Conservation (phyloP, 768 basidiomycete genomes). For the Agaricus blazei region DNA sequence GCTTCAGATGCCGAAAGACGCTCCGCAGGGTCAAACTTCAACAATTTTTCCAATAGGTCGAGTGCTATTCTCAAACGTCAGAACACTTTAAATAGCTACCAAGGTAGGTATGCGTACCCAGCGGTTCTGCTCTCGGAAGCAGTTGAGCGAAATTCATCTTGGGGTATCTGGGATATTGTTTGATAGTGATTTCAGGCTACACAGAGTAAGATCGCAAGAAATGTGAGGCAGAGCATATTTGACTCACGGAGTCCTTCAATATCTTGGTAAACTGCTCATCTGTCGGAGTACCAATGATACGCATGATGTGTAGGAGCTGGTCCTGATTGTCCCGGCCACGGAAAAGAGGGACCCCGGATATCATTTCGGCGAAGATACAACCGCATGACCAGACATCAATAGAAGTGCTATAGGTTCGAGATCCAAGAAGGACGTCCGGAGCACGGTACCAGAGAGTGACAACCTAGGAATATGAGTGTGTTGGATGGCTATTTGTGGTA, state of each 20-base stretch:
- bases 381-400: constrained; percentile 99
- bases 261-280: constrained; percentile 87
- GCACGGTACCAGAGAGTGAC: constrained; percentile 99
- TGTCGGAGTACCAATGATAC: constrained; percentile 92
- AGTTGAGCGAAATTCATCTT: constrained; percentile 79
- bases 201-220: constrained; percentile 5
- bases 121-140: constrained; percentile 79
- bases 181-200: constrained; percentile 78
- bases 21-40: constrained; percentile 94
- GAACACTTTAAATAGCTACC: neutral
- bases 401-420: constrained; percentile 94
- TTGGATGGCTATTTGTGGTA: neutral
- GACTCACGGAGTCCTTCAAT: constrained; percentile 76
- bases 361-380: constrained; percentile 99
- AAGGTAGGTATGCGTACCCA: constrained; percentile 43
- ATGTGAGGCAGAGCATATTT: neutral
- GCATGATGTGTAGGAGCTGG: constrained; percentile 96
- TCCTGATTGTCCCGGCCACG: constrained; percentile 96
- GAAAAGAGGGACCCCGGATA: constrained; percentile 94
- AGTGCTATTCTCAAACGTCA: constrained; percentile 50
- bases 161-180: constrained; percentile 84
- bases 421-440: constrained; percentile 95
- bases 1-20: constrained; percentile 91
- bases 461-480: constrained; percentile 47
- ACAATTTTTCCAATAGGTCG: constrained; percentile 88